phyloP scores from a whole-genome alignment of 2,329 filamentous ascomycete species.

The Bipolaris zeicola region DNA sequence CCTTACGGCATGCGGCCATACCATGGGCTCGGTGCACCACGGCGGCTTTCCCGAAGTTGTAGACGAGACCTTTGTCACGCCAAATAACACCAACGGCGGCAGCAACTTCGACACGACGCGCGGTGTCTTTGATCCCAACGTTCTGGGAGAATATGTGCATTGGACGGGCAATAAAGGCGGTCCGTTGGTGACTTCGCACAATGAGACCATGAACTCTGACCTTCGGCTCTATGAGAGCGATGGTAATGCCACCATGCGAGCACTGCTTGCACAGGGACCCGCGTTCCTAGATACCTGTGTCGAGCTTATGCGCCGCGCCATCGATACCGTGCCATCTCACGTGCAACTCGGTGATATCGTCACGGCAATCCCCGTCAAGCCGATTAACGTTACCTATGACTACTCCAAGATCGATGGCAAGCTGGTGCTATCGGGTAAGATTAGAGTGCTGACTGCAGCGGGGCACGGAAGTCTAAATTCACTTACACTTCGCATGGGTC shows the following conservation, averaged over 20 bases:
- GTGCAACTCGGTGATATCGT: neutral
- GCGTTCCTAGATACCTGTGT: slow-evolving; percentile 9
- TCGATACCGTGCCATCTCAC: slow-evolving; percentile 14
- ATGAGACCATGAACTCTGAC: slow-evolving; percentile 34
- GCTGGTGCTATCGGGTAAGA: neutral
- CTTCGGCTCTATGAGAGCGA: slow-evolving; percentile 35
- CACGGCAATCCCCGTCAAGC: neutral
- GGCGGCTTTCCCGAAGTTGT: slow-evolving; percentile 37
- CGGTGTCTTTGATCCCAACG: slow-evolving; percentile 29
- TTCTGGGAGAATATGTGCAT: slow-evolving; percentile 36
- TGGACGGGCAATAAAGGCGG: slow-evolving; percentile 31
- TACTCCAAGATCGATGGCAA: neutral
- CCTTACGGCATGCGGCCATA: slow-evolving; percentile 39
- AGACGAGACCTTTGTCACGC: slow-evolving; percentile 17
- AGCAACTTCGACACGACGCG: slow-evolving; percentile 36
- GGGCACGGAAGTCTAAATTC: neutral
- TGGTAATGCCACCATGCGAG: slow-evolving; percentile 31
- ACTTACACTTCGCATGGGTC: neutral
- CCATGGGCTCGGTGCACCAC: slow-evolving; percentile 37
- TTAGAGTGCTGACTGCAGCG: slow-evolving; percentile 3
- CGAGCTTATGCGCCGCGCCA: slow-evolving; percentile 10
- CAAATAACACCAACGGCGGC: slow-evolving; percentile 30
- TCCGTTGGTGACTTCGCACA: slow-evolving; percentile 29
- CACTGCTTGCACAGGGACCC: slow-evolving; percentile 13
- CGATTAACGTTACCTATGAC: neutral